Conservation (phyloP, 2,329 filamentous ascomycete species). For the Hymenoscyphus fructigenus region DNA sequence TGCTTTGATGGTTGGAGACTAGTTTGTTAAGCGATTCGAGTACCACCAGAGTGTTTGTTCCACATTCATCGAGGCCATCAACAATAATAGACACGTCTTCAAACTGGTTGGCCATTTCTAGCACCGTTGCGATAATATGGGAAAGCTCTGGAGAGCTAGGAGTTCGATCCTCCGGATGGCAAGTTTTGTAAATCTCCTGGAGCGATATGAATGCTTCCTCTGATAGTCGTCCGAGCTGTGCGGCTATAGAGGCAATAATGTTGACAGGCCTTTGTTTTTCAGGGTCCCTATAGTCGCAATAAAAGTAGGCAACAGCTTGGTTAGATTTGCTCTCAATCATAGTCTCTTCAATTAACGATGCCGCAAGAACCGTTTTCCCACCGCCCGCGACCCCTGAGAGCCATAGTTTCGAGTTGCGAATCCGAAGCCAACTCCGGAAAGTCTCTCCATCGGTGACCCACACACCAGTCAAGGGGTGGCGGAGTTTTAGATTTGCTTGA, state of each 20-base stretch:
- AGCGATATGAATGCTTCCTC: background rate
- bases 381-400: slow-evolving; percentile 23
- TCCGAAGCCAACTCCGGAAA: slow-evolving; percentile 17
- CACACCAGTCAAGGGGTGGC: slow-evolving; percentile 21
- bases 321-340: slow-evolving; percentile 2
- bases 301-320: slow-evolving; percentile 25
- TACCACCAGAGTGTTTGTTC: background rate
- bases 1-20: background rate
- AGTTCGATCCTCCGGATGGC: background rate
- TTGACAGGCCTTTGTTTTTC: slow-evolving; percentile 21
- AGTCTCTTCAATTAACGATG: slow-evolving; percentile 15
- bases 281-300: slow-evolving; percentile 32
- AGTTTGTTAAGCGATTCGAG: slow-evolving; percentile 3
- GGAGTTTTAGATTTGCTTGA: background rate
- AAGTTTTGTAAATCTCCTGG: background rate
- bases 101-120: background rate
- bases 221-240: slow-evolving; percentile 6
- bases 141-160: background rate
- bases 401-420: slow-evolving; percentile 16
- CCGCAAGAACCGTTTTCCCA: slow-evolving; percentile 23
- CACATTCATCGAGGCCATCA: slow-evolving; percentile 14
- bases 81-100: slow-evolving; percentile 9
- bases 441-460: slow-evolving; percentile 34
- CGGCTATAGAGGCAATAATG: slow-evolving; percentile 20
- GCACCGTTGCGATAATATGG: background rate